Conservation (phyloP, 345 rosid genomes). For the Eucalyptus polybractea region DNA sequence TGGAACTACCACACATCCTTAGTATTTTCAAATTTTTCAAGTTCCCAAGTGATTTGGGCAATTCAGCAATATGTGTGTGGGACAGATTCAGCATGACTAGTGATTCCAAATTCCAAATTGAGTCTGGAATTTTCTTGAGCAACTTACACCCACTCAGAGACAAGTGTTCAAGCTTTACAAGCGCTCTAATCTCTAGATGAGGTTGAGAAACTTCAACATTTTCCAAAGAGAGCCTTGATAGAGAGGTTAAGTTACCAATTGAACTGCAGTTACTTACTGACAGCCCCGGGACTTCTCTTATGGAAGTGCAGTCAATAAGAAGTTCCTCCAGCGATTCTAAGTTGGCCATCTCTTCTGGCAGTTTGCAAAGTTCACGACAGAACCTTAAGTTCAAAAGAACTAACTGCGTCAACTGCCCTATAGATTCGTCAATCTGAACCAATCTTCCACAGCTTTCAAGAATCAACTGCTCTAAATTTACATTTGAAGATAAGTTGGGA, state of each 20-base stretch:
- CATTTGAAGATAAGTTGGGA: no score
- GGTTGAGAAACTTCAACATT: background rate
- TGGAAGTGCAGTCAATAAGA: no score
- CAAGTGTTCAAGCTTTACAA: background rate
- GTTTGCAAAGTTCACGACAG: background rate
- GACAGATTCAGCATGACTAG: background rate
- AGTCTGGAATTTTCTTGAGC: background rate
- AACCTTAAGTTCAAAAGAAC: background rate
- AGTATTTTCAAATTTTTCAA: no score
- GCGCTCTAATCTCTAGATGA: background rate
- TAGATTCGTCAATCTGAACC: background rate
- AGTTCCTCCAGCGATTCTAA: no score
- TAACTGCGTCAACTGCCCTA: background rate
- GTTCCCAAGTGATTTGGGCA: background rate
- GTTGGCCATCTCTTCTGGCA: no score
- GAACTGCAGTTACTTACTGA: no score
- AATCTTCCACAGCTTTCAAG: background rate
- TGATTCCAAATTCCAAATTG: background rate
- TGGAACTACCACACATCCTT: background rate
- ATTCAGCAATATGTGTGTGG: background rate
- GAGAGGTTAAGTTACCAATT: no score
- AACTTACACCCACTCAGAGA: background rate
- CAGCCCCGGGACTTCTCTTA: no score
- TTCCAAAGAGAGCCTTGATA: no score
- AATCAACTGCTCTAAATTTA: background rate